A percentile compares a stretch with the other conserved stretches of the same genome.
Conservation (phyloP, 805 yeast species). For the Nakazawaea populi region DNA sequence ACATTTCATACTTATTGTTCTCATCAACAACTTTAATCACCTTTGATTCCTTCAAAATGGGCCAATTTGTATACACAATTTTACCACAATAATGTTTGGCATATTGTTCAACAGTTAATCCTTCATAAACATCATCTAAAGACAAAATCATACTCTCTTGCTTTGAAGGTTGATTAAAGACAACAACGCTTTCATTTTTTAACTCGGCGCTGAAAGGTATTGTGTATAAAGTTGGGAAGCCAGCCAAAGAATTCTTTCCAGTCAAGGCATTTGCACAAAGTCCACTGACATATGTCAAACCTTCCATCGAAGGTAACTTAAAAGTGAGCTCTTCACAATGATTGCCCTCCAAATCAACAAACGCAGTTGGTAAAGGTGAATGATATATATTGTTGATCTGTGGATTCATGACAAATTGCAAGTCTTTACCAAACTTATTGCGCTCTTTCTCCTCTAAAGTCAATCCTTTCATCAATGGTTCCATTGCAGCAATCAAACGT, state of each 20-base stretch:
- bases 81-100: conserved; percentile 57
- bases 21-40: conserved; percentile 59
- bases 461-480: conserved; percentile 55
- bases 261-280: conserved; percentile 58
- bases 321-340: conserved; percentile 66
- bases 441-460: conserved; percentile 67
- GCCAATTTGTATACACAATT: conserved; percentile 79
- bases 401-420: conserved; percentile 69
- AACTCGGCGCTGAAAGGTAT: conserved; percentile 55
- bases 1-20: conserved; percentile 37
- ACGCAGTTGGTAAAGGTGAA: conserved; percentile 73
- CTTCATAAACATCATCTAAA: conserved; percentile 48
- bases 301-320: conserved; percentile 42
- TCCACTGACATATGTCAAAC: conserved; percentile 40
- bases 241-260: conserved; percentile 74
- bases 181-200: conserved; percentile 56
- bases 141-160: conserved; percentile 75
- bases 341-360: conserved; percentile 72
- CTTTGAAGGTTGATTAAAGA: conserved; percentile 81
- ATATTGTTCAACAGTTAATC: conserved; percentile 55
- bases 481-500: conserved; percentile 67
- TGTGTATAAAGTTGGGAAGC: conserved; percentile 81
- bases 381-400: conserved; percentile 62
- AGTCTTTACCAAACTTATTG: conserved; percentile 68
- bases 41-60: conserved; percentile 79